phyloP scores from a whole-genome alignment of 225 moss, liverwort and hornwort species.

The Polytrichum commune region DNA sequence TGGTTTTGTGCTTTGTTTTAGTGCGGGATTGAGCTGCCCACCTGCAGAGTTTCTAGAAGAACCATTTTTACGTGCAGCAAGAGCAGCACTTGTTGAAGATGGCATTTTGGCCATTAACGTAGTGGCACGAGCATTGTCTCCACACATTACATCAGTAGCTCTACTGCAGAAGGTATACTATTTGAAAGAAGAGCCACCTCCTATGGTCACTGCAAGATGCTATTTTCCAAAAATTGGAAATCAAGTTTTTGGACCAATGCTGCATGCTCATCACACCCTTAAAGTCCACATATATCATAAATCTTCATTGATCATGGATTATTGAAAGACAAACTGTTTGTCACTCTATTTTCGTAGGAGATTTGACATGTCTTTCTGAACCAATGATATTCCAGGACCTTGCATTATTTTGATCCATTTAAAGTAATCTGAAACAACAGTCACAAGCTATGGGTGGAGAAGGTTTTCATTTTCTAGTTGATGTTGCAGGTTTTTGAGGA shows the following conservation, averaged over 20 bases:
- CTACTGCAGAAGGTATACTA: conserved; percentile 57
- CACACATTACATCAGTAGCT: conserved; percentile 60
- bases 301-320: no score
- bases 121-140: conserved; percentile 71
- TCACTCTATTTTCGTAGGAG: no score
- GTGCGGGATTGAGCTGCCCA: conserved; percentile 90
- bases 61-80: conserved; percentile 63
- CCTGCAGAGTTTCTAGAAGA: conserved; percentile 85
- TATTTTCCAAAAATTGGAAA: no score
- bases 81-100: conserved; percentile 55
- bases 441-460: not conserved
- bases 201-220: no score
- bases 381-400: no score
- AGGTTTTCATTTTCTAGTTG: not conserved
- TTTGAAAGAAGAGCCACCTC: no score
- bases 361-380: not conserved
- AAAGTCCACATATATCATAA: no score
- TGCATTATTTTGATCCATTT: no score
- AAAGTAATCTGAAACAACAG: no score
- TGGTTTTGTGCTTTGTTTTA: conserved; percentile 19
- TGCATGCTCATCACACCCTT: no score
- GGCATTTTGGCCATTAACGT: conserved; percentile 82
- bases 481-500: conserved; percentile 75
- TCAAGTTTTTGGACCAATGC: no score
- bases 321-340: no score